Percentiles rank a stretch among this genome's conserved stretches.
Evolutionary conservation across 2,329 filamentous ascomycete genomes (phyloP).

Genomic region (Ceratocystis destructans): DNA sequence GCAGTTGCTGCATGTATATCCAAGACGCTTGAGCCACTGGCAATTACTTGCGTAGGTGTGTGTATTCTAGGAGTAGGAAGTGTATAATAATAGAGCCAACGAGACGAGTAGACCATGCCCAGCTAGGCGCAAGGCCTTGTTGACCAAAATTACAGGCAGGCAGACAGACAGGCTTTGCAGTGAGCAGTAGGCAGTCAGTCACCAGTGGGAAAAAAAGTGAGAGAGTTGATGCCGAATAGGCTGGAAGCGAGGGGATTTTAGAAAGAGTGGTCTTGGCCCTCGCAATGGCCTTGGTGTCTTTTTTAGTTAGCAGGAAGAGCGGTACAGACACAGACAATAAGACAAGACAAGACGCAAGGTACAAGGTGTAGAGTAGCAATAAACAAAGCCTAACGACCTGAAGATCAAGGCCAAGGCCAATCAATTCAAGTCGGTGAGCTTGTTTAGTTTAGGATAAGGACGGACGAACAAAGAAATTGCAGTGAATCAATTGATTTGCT

Average conservation of each 20-base stretch:
- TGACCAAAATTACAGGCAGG: not conserved
- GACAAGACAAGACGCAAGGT: too few relatives aligned
- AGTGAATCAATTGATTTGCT: not conserved
- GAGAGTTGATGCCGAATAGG: too few relatives aligned
- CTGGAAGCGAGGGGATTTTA: too few relatives aligned
- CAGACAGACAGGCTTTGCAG: not conserved
- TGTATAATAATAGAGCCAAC: not conserved
- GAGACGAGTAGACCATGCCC: not conserved
- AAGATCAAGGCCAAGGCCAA: too few relatives aligned
- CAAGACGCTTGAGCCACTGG: slow-evolving; percentile 3
- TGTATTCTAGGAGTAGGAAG: slow-evolving; percentile 6
- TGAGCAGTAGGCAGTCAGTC: too few relatives aligned
- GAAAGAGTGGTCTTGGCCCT: too few relatives aligned
- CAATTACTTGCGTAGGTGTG: not conserved
- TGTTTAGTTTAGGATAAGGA: not conserved
- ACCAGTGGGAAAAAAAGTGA: too few relatives aligned
- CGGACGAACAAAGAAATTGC: not conserved
- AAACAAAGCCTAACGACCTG: too few relatives aligned
- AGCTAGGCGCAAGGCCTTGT: not conserved
- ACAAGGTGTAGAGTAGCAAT: too few relatives aligned
- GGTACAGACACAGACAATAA: too few relatives aligned
- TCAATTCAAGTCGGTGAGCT: not conserved
- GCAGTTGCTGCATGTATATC: not conserved
- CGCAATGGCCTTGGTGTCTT: too few relatives aligned
- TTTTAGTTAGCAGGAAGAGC: too few relatives aligned